Percentiles rank a stretch among this genome's conserved stretches.
Conservation (phyloP, 495 filamentous ascomycete species). For the Daldinia decipiens region DNA sequence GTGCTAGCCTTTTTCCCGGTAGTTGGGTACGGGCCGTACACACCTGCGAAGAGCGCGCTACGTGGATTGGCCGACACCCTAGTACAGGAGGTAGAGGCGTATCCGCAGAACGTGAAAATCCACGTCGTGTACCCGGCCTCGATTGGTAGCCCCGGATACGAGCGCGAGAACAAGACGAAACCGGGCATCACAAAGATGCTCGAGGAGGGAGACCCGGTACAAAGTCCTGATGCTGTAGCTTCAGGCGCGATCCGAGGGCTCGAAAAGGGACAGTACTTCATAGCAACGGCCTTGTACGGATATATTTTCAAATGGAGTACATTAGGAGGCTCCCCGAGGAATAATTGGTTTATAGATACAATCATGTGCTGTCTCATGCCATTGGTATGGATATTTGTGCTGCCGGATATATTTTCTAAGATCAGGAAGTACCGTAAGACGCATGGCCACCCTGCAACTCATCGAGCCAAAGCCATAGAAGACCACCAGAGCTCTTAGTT, state of each 20-base stretch:
- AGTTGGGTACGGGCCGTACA: constrained; percentile 86
- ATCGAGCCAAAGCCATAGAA: constrained; percentile 40
- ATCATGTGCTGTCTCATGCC: constrained; percentile 65
- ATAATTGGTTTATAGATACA: constrained; percentile 70
- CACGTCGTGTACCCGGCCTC: constrained; percentile 88
- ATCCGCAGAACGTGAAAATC: constrained; percentile 77
- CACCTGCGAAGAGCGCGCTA: constrained; percentile 86
- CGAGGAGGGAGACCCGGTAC: constrained; percentile 82
- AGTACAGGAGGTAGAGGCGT: constrained; percentile 83
- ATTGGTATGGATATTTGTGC: constrained; percentile 70
- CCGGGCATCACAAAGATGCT: constrained; percentile 82
- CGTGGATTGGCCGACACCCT: constrained; percentile 84
- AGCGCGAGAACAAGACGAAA: constrained; percentile 82
- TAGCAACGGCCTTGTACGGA: constrained; percentile 76
- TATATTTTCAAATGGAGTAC: constrained; percentile 70
- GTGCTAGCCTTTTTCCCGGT: constrained; percentile 78
- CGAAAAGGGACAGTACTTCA: constrained; percentile 81
- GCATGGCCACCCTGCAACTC: constrained; percentile 63
- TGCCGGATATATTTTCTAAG: constrained; percentile 67
- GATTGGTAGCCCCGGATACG: constrained; percentile 79
- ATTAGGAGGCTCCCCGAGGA: constrained; percentile 67
- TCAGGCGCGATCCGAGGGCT: constrained; percentile 72
- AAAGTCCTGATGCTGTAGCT: constrained; percentile 83
- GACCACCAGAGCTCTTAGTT: constrained; percentile 7
- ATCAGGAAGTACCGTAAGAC: constrained; percentile 67